Evolutionary conservation across 768 basidiomycete species (phyloP), one percentile per base, ranked within the genome.

Genomic region (Lentinula sp.): DNA sequence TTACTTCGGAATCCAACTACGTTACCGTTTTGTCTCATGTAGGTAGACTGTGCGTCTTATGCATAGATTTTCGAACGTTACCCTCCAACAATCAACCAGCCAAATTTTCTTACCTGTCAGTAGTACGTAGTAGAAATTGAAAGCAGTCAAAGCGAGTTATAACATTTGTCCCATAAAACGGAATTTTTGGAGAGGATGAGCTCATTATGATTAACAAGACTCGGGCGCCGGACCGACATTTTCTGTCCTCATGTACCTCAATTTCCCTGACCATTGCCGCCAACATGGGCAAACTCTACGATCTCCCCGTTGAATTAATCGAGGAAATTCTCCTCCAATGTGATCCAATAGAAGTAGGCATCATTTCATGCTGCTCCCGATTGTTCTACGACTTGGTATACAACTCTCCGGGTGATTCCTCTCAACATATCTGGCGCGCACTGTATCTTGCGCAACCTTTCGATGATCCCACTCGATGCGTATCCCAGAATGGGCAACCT

Each of bases 371-470:
- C 67, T 80, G 82, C 12, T 85, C 81, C 64, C 73, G 71, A 4
- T 62, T 66, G 15, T 73, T 81, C 54, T 71, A 75, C 59, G 66
- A 64, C 3, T 63, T 85, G 61, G 70, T 89, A 23, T 85, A 87
- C 65, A 57, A 69, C 46, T 48, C 46, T 23, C 8, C 8, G 46
- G 46, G 23, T 16, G 63, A 76, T 2, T 71, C 72, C 8, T 76
- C 81, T 63, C 74, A 74, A 32, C 73, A 81, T 52, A 71, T 89
- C 41, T 91, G 90, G 90, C 79, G 86, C 7, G 72, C 71, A 8
- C 75, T 91, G 5, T 91, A 90, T 70, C 84, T 91, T 46, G 65
- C 71, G 0, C 81, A 84, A 60, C 77, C 81, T 0, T 77, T 88
- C 60, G 90, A 91, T 61, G 87, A 91, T 65, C 87, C 84, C 1